A percentile compares a stretch with the other conserved stretches of the same genome.
phyloP scores from a whole-genome alignment of 345 rosid genomes.

The Punica granatum region DNA sequence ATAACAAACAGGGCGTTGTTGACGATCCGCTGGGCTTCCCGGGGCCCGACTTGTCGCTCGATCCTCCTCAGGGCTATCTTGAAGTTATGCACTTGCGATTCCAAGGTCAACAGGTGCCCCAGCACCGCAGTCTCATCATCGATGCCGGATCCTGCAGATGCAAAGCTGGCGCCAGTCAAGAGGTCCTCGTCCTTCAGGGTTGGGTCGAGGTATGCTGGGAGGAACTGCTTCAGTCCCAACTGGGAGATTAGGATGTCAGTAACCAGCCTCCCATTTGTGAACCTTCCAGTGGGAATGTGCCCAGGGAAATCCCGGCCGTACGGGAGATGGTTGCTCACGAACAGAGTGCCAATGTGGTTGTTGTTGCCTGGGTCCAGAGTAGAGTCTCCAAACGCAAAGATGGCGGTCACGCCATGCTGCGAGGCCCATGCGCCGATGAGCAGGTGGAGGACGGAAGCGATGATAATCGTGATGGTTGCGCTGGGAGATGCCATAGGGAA shows the following conservation, averaged over 20 bases:
- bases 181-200: slow-evolving; percentile 8
- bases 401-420: not conserved
- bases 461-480: not conserved
- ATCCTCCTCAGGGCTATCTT: slow-evolving; percentile 23
- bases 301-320: slow-evolving; percentile 6
- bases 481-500: not conserved
- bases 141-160: slow-evolving; percentile 19
- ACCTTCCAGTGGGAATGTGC: not conserved
- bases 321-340: not conserved
- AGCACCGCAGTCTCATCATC: slow-evolving; percentile 15
- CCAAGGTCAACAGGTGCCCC: slow-evolving; percentile 14
- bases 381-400: slow-evolving; percentile 4
- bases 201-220: slow-evolving; percentile 29
- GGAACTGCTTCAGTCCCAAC: slow-evolving; percentile 19
- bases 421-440: not conserved
- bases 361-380: slow-evolving; percentile 7
- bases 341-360: slow-evolving; percentile 4
- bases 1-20: slow-evolving; percentile 23
- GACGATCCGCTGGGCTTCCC: slow-evolving; percentile 23
- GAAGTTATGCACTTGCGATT: slow-evolving; percentile 25
- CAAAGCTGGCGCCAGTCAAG: slow-evolving; percentile 27
- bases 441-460: not conserved
- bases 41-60: slow-evolving; percentile 19
- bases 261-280: not conserved
- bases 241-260: slow-evolving; percentile 25